Percentiles rank a stretch among this genome's conserved stretches.
Conservation (phyloP, 495 filamentous ascomycete genomes). For the Bryoglossum gracile region DNA sequence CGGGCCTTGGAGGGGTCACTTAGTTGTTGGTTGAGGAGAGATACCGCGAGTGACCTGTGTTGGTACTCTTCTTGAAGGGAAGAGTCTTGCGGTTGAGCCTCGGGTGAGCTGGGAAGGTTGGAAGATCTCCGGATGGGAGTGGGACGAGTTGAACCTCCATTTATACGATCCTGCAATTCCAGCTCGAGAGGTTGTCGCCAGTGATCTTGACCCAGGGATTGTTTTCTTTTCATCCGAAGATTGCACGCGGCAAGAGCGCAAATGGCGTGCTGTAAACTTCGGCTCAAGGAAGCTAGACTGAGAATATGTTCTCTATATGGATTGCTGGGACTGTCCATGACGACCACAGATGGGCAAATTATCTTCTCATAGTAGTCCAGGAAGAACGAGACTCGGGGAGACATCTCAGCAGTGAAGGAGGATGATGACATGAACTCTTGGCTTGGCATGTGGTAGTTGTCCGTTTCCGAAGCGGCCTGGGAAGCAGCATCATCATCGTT, state of each 20-base stretch:
- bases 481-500: constrained; percentile 23
- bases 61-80: constrained; percentile 67
- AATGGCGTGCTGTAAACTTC: constrained; percentile 83
- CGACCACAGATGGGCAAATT: constrained; percentile 84
- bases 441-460: constrained; percentile 26
- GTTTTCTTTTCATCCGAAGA: constrained; percentile 52
- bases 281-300: constrained; percentile 66
- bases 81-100: constrained; percentile 31
- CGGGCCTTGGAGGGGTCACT: constrained; percentile 63
- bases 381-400: constrained; percentile 52
- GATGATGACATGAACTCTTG: constrained; percentile 16
- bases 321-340: constrained; percentile 77
- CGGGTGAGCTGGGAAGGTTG: constrained; percentile 25
- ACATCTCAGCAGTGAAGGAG: constrained; percentile 34
- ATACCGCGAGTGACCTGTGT: constrained; percentile 75
- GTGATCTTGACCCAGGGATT: constrained; percentile 43
- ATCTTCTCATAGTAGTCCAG: constrained; percentile 79
- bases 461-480: constrained; percentile 17
- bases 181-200: constrained; percentile 22
- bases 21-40: constrained; percentile 73
- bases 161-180: constrained; percentile 22
- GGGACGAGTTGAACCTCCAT: constrained; percentile 12
- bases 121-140: constrained; percentile 5
- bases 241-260: constrained; percentile 87
- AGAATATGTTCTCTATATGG: constrained; percentile 83